A percentile compares a stretch with the other conserved stretches of the same genome.
Evolutionary conservation across 305 asterid species (phyloP).

Genomic region (Fraxinus floribunda): DNA sequence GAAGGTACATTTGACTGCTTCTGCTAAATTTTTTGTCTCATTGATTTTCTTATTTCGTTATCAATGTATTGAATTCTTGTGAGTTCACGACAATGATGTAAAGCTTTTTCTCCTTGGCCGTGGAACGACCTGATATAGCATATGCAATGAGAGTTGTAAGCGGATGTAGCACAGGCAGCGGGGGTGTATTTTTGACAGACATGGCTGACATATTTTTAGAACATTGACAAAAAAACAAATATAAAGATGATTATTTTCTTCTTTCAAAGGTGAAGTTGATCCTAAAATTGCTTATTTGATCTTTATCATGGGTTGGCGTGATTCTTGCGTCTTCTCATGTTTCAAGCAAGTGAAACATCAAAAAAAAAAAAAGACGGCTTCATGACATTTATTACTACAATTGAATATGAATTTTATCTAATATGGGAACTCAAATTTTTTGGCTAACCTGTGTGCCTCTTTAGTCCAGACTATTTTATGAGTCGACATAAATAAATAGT

Average conservation of each 20-base stretch:
- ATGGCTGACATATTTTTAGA: not conserved
- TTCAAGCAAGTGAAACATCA: not conserved
- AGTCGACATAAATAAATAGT: not conserved
- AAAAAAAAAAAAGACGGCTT: not conserved
- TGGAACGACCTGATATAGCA: not conserved
- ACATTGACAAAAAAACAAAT: not conserved
- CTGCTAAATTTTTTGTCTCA: not conserved
- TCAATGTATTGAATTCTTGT: not conserved
- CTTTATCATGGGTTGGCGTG: not conserved
- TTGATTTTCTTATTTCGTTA: constrained; percentile 3
- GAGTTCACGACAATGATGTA: not conserved
- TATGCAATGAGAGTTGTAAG: not conserved
- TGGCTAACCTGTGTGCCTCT: not conserved
- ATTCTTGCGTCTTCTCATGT: not conserved
- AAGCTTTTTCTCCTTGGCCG: not conserved
- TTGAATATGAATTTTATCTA: not conserved
- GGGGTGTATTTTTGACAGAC: not conserved
- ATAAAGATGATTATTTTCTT: not conserved
- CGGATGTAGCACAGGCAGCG: not conserved
- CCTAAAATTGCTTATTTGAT: not conserved
- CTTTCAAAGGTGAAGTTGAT: not conserved
- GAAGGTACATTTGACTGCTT: constrained; percentile 53
- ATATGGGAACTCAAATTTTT: not conserved
- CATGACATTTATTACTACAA: not conserved
- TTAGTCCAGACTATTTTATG: not conserved